Evolutionary conservation across 2,329 filamentous ascomycete species (phyloP), one percentile per base, ranked within the genome.

Genomic region (Podosphaera xanthii): DNA sequence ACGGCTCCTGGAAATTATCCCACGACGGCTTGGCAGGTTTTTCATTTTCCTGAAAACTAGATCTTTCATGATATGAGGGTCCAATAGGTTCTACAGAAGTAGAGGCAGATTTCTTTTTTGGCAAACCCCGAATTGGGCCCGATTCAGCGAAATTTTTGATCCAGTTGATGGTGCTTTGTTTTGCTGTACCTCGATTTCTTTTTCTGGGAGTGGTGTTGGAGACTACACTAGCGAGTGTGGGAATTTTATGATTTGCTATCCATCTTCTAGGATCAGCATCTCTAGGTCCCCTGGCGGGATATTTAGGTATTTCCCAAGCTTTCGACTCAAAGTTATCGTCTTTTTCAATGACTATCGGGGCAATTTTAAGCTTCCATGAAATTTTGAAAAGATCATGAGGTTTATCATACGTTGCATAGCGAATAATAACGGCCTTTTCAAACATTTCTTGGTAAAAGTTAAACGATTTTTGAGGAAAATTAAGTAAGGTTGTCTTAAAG

Each of bases 401-500:
- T 10, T 12, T 7, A 55, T 55, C 52, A 55, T 34, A 55, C 14
- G 52, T 12, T 14, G 52, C 52, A 36, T 36, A 55, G 7, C 52
- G 52, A 14, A 55, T 38, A n/a, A 22, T 55, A n/a, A 55, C 35
- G 22, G 52, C 52, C n/a, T 55, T 55, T 38, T 55, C 10, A 38
- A 35, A 22, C 33, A 40, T 34, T 14, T 55, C 30, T 36, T 36
- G 31, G 35, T n/a, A 36, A 10, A 5, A 5, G 10, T 40, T 6
- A 10, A 5, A 40, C 42, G n/a, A 52, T 53, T 10, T 36, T 52
- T 34, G 40, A 40, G 44, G 42, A 31, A 58, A 59, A 36, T 65
- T 63, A 12, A 69, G 48, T 1, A 69, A 52, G 12, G 67, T 69
- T 22, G 62, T 67, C 50, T 66, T 61, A 42, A 66, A 62, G 14